Base-by-base conservation (phyloP, 768 basidiomycete species). In the Tricholoma saponaceum region DNA sequence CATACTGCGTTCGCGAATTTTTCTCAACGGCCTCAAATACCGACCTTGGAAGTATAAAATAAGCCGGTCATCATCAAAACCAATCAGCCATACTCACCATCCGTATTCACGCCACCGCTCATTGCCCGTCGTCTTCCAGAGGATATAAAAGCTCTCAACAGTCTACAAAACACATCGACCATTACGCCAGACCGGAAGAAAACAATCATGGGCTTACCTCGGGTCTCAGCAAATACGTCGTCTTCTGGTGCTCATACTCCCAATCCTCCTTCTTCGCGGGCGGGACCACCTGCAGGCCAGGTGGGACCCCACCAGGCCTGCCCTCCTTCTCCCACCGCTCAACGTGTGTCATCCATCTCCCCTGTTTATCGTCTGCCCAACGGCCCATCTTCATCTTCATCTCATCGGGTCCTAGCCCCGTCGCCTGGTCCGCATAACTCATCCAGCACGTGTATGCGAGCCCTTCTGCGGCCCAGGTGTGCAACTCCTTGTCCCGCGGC, bases 401-500 rank as follows among this genome's bases (percentile, higher is more conserved):
- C 60, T 75, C 74, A 56, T 90, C 88, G 3, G 86, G 82, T 2
- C 85, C 84, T 14, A 90, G 67, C 2, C 89, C 87, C 2, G 81
- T 76, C n/a, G 75, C 73, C 61, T 80, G 80, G 67, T 90, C 88
- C 1, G 78, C 79, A 66, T 89, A 90, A 44, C 79, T 76, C 37
- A 84, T 69, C 71, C 80, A 85, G 66, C 85, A 87, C 10, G 81
- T 83, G 62, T 81, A 76, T 25, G 83, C 82, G 16, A 88, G 70
- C 0, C 85, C 86, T 60, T 82, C 76, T 4, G 86, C 86, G 8
- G 83, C 85, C 79, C 82, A 86, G 55, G 65, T 60, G 61, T 86
- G 84, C 52, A 80, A 67, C 76, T 76, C 70, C 44, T 70, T 74
- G 49, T 75, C 72, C 14, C 58, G 54, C 1, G 60, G 55, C 2